Conservation (phyloP, 1,284 basidiomycete species). For the Kwoniella shivajii region DNA sequence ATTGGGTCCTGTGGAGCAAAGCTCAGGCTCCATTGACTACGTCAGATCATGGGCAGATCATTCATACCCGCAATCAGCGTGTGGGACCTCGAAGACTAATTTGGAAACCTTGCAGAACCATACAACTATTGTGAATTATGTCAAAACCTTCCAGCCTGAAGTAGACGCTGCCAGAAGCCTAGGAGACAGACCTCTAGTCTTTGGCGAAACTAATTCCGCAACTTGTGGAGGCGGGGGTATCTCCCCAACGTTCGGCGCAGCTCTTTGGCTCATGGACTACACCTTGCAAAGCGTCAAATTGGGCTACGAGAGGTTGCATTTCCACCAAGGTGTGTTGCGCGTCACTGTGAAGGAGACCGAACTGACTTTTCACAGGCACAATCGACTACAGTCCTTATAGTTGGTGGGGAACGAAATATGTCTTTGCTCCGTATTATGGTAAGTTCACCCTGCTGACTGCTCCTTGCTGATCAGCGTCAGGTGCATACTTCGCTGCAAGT, state of each 20-base stretch:
- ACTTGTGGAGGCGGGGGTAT: conserved; percentile 59
- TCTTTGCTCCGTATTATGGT: conserved; percentile 57
- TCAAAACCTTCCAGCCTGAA: conserved; percentile 52
- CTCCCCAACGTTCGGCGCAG: conserved; percentile 57
- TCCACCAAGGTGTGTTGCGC: conserved; percentile 55
- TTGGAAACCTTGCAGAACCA: conserved; percentile 56
- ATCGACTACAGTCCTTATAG: conserved; percentile 18
- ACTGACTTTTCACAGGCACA: conserved; percentile 2
- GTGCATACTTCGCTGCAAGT: conserved; percentile 47
- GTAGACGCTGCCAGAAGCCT: conserved; percentile 48
- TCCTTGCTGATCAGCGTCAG: too few species aligned
- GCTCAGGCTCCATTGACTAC: conserved; percentile 46
- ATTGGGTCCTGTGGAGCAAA: conserved; percentile 45
- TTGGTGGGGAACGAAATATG: conserved; percentile 27
- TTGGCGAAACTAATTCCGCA: conserved; percentile 60
- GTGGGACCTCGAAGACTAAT: conserved; percentile 56
- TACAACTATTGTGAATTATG: conserved; percentile 56
- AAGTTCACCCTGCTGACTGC: conserved; percentile 49
- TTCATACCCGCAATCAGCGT: conserved; percentile 59
- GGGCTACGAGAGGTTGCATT: conserved; percentile 56
- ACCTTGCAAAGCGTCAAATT: conserved; percentile 56
- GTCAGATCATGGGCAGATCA: conserved; percentile 55
- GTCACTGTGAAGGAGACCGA: not conserved
- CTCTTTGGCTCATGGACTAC: conserved; percentile 58
- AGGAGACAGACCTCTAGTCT: conserved; percentile 54